These are phyloP conservation scores for Telfairia occidentalis DNA, from an alignment of 331 rosid species.

Conservation along the genomic window DNA sequence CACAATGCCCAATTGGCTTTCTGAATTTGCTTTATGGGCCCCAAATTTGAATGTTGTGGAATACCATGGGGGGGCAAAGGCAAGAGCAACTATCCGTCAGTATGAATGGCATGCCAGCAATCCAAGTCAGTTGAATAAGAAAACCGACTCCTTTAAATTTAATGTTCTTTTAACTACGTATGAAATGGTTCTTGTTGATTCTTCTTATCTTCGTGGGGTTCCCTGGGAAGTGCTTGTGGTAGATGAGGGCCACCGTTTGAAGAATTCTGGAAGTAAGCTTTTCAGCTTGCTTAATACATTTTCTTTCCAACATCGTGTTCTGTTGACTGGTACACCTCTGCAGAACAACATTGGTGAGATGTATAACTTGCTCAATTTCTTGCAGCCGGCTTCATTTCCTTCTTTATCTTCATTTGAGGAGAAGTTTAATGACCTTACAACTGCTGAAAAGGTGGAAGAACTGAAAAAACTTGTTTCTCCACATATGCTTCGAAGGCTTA, in stretches of 20 bases:
- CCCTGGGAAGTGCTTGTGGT: slow-evolving; percentile 99
- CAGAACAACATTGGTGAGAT: slow-evolving; percentile 98
- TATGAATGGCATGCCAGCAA: slow-evolving; percentile 93
- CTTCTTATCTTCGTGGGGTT: slow-evolving; percentile 86
- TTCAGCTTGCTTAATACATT: slow-evolving; percentile 89
- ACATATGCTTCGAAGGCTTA: slow-evolving; percentile 97
- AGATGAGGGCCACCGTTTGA: slow-evolving; percentile 95
- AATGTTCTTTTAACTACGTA: slow-evolving; percentile 92
- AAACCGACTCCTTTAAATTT: slow-evolving; percentile 69
- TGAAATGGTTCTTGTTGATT: slow-evolving; percentile 97
- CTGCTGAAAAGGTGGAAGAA: slow-evolving; percentile 92
- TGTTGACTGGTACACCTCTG: slow-evolving; percentile 97
- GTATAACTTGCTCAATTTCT: slow-evolving; percentile 96
- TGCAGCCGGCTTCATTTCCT: slow-evolving; percentile 99
- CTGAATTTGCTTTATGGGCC: slow-evolving; percentile 90
- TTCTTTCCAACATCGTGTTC: slow-evolving; percentile 95
- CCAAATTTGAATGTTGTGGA: slow-evolving; percentile 93
- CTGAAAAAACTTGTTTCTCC: slow-evolving; percentile 98
- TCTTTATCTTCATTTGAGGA: slow-evolving; percentile 86
- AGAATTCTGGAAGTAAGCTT: slow-evolving; percentile 94
- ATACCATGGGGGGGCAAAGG: slow-evolving; percentile 97
- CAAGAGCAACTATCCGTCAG: slow-evolving; percentile 83
- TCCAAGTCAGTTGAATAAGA: slow-evolving; percentile 44
- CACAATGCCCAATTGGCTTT: slow-evolving; percentile 98
- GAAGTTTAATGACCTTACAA: slow-evolving; percentile 86